phyloP scores from a whole-genome alignment of 371 early-diverging fungal species.

The Mucor indicus region DNA sequence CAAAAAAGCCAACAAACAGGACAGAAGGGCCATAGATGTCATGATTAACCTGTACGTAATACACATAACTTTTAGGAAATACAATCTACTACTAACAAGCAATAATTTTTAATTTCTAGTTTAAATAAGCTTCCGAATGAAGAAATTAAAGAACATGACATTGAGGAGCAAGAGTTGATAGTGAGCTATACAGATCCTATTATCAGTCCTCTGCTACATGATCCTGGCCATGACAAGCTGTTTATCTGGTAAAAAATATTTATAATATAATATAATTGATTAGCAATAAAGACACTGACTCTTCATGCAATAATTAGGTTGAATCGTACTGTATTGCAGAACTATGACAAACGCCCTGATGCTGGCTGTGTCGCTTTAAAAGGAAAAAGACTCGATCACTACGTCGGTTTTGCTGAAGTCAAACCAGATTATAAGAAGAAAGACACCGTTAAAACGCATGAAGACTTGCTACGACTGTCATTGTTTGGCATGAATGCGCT shows the following conservation, averaged over 20 bases:
- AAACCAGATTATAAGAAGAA: slow-evolving; percentile 12
- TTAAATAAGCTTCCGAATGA: slow-evolving; percentile 19
- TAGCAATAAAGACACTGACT: slow-evolving; percentile 16
- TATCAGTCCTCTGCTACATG: slow-evolving; percentile 17
- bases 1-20: slow-evolving; percentile 21
- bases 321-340: slow-evolving; percentile 15
- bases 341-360: slow-evolving; percentile 15
- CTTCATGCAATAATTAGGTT: slow-evolving; percentile 14
- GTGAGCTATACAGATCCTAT: slow-evolving; percentile 20
- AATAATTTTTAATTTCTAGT: slow-evolving; percentile 15
- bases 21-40: slow-evolving; percentile 19
- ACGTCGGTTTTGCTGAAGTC: slow-evolving; percentile 12
- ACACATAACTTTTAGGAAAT: slow-evolving; percentile 19
- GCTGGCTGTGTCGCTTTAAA: slow-evolving; percentile 14
- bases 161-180: slow-evolving; percentile 19
- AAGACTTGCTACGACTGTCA: slow-evolving; percentile 10
- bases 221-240: slow-evolving; percentile 17
- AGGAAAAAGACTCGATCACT: slow-evolving; percentile 10
- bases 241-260: slow-evolving; percentile 21
- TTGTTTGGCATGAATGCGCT: slow-evolving; percentile 14
- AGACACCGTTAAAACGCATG: slow-evolving; percentile 9
- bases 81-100: slow-evolving; percentile 17
- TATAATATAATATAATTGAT: slow-evolving; percentile 17
- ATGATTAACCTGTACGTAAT: slow-evolving; percentile 21
- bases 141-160: slow-evolving; percentile 17